phyloP scores from a whole-genome alignment of 768 basidiomycete species.

The Cystobasidium ongulense region DNA sequence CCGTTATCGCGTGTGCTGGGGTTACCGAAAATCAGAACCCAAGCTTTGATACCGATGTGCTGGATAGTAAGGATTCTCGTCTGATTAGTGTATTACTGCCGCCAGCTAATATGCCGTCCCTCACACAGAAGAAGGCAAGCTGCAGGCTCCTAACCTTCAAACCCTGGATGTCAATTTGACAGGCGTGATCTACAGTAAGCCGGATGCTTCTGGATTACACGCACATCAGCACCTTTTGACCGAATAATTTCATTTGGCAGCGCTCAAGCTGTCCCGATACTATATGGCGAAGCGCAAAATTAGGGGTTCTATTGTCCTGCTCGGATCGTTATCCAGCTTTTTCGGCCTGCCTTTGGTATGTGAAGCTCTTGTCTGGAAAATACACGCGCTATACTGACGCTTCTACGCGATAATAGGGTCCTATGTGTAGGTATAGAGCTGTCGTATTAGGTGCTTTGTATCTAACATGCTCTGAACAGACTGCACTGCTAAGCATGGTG shows the following conservation, averaged over 20 bases:
- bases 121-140: constrained; percentile 1
- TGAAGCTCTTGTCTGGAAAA: background rate
- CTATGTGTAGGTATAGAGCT: background rate
- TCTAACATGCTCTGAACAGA: constrained; percentile 1
- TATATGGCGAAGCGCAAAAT: constrained; percentile 17
- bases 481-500: background rate
- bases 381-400: background rate
- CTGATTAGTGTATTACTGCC: background rate
- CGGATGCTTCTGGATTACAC: background rate
- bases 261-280: constrained; percentile 5
- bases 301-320: constrained; percentile 7
- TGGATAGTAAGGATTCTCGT: background rate
- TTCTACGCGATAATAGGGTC: background rate
- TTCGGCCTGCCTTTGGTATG: constrained; percentile 2
- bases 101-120: background rate
- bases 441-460: background rate
- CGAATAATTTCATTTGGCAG: no score
- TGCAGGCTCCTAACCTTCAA: background rate
- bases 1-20: constrained; percentile 1
- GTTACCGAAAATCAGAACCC: constrained; percentile 15
- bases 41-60: constrained; percentile 5
- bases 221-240: background rate
- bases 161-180: constrained; percentile 22
- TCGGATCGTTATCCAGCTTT: constrained; percentile 17
- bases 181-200: constrained; percentile 19